Evolutionary conservation across 164 flowering plant genomes (phyloP).

Genomic region (Pachysandra terminalis): DNA sequence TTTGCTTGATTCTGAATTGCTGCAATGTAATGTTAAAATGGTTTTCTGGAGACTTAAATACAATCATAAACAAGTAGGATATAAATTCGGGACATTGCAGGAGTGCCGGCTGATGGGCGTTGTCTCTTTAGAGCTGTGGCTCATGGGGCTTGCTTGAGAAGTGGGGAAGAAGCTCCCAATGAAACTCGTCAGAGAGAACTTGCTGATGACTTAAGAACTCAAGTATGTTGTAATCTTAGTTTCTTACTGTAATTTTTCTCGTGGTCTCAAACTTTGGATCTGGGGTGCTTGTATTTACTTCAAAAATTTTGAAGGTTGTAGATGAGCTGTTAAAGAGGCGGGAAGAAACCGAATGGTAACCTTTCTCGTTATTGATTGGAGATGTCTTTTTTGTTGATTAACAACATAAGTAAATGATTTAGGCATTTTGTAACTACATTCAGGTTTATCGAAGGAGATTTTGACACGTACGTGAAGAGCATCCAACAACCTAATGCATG

Average conservation of each 20-base stretch:
- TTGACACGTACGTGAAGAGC: conserved; percentile 62
- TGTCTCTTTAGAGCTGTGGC: conserved; percentile 90
- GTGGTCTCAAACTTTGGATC: background rate
- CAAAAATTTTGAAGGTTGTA: conserved; percentile 45
- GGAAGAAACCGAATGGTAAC: conserved; percentile 68
- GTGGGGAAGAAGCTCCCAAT: conserved; percentile 74
- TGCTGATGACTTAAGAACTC: conserved; percentile 87
- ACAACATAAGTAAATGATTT: background rate
- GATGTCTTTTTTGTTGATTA: background rate
- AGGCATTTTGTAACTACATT: background rate
- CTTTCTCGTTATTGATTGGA: background rate
- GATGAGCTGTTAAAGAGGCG: conserved; percentile 88
- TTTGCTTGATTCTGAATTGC: background rate
- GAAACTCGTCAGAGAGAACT: conserved; percentile 65
- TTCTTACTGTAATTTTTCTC: background rate
- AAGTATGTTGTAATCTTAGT: conserved; percentile 28
- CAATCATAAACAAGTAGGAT: background rate
- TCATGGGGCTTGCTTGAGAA: conserved; percentile 65
- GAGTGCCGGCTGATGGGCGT: conserved; percentile 79
- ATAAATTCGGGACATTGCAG: conserved; percentile 19
- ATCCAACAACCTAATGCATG: conserved; percentile 66
- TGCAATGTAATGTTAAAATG: too few relatives aligned
- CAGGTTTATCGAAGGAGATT: conserved; percentile 85
- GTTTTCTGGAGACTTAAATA: too few relatives aligned
- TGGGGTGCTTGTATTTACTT: background rate